Conservation (phyloP, 441 rosid species). For the Aquilaria agallochum region DNA sequence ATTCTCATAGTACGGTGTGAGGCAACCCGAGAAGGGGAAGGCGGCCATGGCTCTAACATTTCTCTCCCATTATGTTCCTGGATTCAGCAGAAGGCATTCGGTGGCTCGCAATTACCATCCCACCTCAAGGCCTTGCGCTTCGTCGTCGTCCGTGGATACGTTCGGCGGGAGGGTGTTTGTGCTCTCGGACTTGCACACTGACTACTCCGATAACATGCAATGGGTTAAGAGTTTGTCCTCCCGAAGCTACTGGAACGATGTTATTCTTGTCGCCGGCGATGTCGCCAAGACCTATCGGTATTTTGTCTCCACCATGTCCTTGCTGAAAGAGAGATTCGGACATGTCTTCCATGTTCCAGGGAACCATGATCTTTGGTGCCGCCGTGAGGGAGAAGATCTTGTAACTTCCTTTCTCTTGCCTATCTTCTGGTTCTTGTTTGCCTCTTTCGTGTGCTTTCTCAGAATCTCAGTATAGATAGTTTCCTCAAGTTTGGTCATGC, state of each 20-base stretch:
- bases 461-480: too few relatives aligned
- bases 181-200: constrained; percentile 62
- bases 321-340: constrained; percentile 48
- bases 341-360: constrained; percentile 61
- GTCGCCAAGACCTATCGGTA: constrained; percentile 51
- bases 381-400: constrained; percentile 33
- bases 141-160: constrained; percentile 13
- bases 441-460: too few relatives aligned
- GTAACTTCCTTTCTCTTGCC: too few relatives aligned
- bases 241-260: constrained; percentile 29
- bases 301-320: constrained; percentile 47
- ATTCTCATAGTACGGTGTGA: too few relatives aligned
- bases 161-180: constrained; percentile 41
- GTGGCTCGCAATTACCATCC: neutral
- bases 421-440: too few relatives aligned
- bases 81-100: too few relatives aligned
- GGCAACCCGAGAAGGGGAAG: too few relatives aligned
- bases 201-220: constrained; percentile 52
- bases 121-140: constrained; percentile 23
- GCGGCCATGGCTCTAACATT: too few relatives aligned
- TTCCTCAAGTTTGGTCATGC: neutral
- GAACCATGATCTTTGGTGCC: constrained; percentile 73
- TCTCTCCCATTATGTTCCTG: too few relatives aligned
- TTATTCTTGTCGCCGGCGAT: constrained; percentile 64
- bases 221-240: constrained; percentile 49